These are phyloP conservation scores for Aureobasidium sp. DNA, from an alignment of 2,329 filamentous ascomycete species.

Conservation along the genomic window DNA sequence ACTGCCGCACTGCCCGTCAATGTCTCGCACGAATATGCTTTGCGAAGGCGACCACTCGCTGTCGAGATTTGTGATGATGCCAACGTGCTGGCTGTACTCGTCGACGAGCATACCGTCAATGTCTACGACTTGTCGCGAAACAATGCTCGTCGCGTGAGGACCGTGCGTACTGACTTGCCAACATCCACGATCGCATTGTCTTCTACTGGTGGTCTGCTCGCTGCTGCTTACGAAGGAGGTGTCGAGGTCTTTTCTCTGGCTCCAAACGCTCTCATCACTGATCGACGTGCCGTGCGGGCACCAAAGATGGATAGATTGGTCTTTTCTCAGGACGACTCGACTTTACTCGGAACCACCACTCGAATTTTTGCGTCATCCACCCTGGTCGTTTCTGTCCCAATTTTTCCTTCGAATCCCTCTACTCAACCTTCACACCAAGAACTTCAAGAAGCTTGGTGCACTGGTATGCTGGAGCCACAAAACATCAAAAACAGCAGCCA, in stretches of 20 bases:
- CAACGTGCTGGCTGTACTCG: slow-evolving; percentile 64
- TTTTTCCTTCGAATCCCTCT: slow-evolving; percentile 25
- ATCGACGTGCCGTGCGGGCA: slow-evolving; percentile 28
- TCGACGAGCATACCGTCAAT: slow-evolving; percentile 74
- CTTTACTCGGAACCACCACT: slow-evolving; percentile 29
- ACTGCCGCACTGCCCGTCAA: slow-evolving; percentile 49
- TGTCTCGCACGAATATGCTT: slow-evolving; percentile 65
- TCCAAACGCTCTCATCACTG: slow-evolving; percentile 41
- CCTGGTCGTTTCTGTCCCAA: slow-evolving; percentile 27
- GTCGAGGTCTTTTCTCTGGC: slow-evolving; percentile 76
- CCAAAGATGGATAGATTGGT: slow-evolving; percentile 27
- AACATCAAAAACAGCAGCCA: slow-evolving; percentile 31
- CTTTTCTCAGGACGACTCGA: slow-evolving; percentile 30
- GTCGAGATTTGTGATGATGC: slow-evolving; percentile 73
- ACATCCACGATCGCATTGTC: slow-evolving; percentile 73
- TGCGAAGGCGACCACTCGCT: slow-evolving; percentile 63
- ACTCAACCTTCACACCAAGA: slow-evolving; percentile 27
- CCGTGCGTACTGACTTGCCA: slow-evolving; percentile 66
- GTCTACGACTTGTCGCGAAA: slow-evolving; percentile 60
- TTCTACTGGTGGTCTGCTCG: slow-evolving; percentile 68
- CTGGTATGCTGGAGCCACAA: slow-evolving; percentile 28
- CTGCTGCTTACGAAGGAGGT: slow-evolving; percentile 77
- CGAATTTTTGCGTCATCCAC: slow-evolving; percentile 28
- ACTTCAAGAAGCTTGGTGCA: slow-evolving; percentile 31
- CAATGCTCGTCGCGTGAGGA: slow-evolving; percentile 57